A percentile compares a stretch with the other conserved stretches of the same genome.
Conservation (phyloP, 768 basidiomycete species). For the Melanogaster broomeanus region DNA sequence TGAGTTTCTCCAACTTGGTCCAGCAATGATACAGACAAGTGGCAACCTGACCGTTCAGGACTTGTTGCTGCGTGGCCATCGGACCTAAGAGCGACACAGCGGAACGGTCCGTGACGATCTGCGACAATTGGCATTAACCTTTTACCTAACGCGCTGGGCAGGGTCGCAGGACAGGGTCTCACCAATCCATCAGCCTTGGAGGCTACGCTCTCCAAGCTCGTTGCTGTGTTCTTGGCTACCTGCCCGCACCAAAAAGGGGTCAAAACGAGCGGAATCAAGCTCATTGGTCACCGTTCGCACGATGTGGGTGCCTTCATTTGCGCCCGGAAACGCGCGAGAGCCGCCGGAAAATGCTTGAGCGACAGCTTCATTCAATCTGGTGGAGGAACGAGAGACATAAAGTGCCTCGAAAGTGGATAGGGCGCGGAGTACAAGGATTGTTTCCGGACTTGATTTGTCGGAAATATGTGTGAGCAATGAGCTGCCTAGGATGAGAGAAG, state of each 20-base stretch:
- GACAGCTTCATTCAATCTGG: conserved; percentile 81
- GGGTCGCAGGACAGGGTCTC: conserved; percentile 28
- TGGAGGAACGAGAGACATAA: conserved; percentile 85
- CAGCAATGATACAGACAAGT: conserved; percentile 53
- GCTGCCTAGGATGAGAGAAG: background rate
- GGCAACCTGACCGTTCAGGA: conserved; percentile 74
- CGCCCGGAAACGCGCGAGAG: conserved; percentile 65
- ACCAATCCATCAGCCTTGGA: conserved; percentile 71
- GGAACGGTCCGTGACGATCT: conserved; percentile 74
- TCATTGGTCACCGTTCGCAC: conserved; percentile 85
- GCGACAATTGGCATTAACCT: background rate
- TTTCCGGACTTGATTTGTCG: conserved; percentile 71
- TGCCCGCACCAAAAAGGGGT: conserved; percentile 82
- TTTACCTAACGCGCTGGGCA: background rate
- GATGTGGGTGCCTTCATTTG: conserved; percentile 74
- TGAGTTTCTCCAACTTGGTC: conserved; percentile 24
- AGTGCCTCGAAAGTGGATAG: conserved; percentile 81
- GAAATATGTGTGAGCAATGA: background rate
- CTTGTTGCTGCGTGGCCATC: conserved; percentile 75
- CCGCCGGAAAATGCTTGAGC: conserved; percentile 76
- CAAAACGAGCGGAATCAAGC: conserved; percentile 50
- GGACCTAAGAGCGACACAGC: conserved; percentile 77
- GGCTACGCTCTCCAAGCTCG: conserved; percentile 69
- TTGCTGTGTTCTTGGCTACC: conserved; percentile 72
- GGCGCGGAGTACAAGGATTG: conserved; percentile 82